These are phyloP conservation scores for Salix viminalis DNA, from an alignment of 345 rosid genomes.

Conservation along the genomic window DNA sequence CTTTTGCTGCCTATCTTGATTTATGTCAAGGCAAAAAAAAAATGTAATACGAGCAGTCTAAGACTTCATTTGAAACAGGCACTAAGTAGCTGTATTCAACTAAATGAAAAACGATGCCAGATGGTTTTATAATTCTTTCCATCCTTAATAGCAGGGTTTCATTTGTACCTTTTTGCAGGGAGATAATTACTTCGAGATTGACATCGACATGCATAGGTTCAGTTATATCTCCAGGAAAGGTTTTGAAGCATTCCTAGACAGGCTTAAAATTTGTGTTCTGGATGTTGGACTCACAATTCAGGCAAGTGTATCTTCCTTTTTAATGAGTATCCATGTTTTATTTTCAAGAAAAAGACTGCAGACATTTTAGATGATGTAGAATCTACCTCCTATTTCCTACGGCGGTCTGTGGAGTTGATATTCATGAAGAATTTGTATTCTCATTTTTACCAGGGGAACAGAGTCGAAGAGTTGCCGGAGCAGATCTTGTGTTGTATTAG, in stretches of 20 bases:
- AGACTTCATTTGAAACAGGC: too few species aligned
- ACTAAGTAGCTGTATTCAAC: not conserved
- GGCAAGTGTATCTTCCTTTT: slow-evolving; percentile 30
- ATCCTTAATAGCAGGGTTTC: not conserved
- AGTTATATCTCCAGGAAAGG: slow-evolving; percentile 96
- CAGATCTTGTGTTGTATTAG: slow-evolving; percentile 79
- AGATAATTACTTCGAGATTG: slow-evolving; percentile 82
- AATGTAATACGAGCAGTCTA: not conserved
- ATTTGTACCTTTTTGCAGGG: slow-evolving; percentile 44
- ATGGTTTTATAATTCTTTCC: not conserved
- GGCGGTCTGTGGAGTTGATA: not conserved
- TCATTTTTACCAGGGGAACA: slow-evolving; percentile 60
- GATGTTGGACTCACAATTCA: slow-evolving; percentile 97
- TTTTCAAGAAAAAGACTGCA: not conserved
- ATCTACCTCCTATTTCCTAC: not conserved
- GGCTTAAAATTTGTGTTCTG: slow-evolving; percentile 71
- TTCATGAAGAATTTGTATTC: not conserved
- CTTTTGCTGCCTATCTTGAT: not conserved
- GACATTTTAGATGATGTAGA: not conserved
- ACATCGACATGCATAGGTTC: slow-evolving; percentile 97
- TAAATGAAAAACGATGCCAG: not conserved
- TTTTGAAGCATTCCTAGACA: slow-evolving; percentile 80
- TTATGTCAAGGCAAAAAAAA: not conserved
- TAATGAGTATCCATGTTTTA: not conserved
- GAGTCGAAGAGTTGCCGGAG: slow-evolving; percentile 91